These are phyloP conservation scores for Lasiodiplodia hormozganensis DNA, from an alignment of 2,329 filamentous ascomycete genomes.

Conservation along the genomic window DNA sequence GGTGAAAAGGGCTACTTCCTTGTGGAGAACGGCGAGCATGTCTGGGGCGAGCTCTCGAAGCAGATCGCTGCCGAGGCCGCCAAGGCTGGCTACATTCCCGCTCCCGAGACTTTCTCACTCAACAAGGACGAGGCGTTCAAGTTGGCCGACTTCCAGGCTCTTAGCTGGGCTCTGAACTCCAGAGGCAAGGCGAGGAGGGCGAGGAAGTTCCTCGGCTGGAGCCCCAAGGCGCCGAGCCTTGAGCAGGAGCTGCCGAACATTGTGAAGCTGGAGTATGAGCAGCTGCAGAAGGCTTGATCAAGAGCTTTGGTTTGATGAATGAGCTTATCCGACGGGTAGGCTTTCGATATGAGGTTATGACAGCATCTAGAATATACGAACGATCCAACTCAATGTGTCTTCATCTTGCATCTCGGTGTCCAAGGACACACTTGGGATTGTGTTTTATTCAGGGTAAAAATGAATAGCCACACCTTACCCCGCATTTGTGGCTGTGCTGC, in stretches of 20 bases:
- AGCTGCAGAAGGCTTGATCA: constrained; percentile 13
- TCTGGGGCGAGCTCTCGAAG: constrained; percentile 66
- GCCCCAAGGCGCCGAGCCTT: constrained; percentile 51
- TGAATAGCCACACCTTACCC: background rate
- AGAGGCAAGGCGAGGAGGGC: constrained; percentile 62
- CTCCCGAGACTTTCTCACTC: background rate
- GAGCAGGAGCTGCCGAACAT: constrained; percentile 18
- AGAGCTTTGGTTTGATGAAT: background rate
- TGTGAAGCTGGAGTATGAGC: constrained; percentile 23
- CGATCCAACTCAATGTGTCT: no score
- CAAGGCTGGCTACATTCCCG: constrained; percentile 39
- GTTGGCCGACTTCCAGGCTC: constrained; percentile 19
- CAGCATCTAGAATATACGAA: background rate
- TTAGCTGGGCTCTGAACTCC: constrained; percentile 36
- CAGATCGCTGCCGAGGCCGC: constrained; percentile 50
- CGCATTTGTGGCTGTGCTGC: background rate
- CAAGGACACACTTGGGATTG: no score
- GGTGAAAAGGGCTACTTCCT: constrained; percentile 72
- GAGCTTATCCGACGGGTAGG: background rate
- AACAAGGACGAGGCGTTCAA: constrained; percentile 21
- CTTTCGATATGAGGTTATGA: background rate
- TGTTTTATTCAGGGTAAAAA: no score
- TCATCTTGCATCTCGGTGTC: no score
- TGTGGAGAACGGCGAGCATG: constrained; percentile 66
- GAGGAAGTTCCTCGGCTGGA: constrained; percentile 65